phyloP scores from a whole-genome alignment of 192 early-diverging fungal genomes.

The Kickxella alabastrina region DNA sequence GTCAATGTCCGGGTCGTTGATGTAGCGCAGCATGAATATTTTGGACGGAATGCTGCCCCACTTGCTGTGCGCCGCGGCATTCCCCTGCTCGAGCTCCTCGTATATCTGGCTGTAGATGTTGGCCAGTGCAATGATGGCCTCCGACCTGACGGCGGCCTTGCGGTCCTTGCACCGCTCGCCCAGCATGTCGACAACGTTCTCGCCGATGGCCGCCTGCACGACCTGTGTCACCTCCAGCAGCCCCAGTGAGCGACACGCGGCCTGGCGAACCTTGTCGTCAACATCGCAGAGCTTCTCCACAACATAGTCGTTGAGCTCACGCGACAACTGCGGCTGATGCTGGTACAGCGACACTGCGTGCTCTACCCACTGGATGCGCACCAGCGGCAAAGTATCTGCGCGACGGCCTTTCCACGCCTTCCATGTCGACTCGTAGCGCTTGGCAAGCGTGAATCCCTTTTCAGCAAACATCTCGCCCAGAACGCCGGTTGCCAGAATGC shows the following conservation, averaged over 20 bases:
- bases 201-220: constrained; percentile 54
- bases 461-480: constrained; percentile 89
- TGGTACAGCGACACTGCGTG: constrained; percentile 59
- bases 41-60: constrained; percentile 81
- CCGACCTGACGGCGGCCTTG: constrained; percentile 67
- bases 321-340: constrained; percentile 65
- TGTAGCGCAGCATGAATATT: constrained; percentile 79
- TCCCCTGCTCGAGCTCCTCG: constrained; percentile 65
- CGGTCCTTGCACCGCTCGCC: constrained; percentile 87
- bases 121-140: constrained; percentile 71
- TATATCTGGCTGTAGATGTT: constrained; percentile 71
- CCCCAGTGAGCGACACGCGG: constrained; percentile 65
- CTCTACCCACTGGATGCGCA: constrained; percentile 77
- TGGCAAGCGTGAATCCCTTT: constrained; percentile 62
- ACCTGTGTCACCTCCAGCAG: constrained; percentile 61
- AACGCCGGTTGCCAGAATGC: constrained; percentile 69
- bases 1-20: constrained; percentile 78
- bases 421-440: constrained; percentile 76
- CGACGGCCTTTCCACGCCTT: constrained; percentile 79
- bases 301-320: constrained; percentile 66
- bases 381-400: constrained; percentile 62
- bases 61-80: constrained; percentile 55
- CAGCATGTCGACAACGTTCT: constrained; percentile 56
- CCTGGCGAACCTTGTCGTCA: constrained; percentile 86
- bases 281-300: constrained; percentile 76